Evolutionary conservation across 2,329 filamentous ascomycete species (phyloP).

Genomic region (Diaporthe ilicicola): DNA sequence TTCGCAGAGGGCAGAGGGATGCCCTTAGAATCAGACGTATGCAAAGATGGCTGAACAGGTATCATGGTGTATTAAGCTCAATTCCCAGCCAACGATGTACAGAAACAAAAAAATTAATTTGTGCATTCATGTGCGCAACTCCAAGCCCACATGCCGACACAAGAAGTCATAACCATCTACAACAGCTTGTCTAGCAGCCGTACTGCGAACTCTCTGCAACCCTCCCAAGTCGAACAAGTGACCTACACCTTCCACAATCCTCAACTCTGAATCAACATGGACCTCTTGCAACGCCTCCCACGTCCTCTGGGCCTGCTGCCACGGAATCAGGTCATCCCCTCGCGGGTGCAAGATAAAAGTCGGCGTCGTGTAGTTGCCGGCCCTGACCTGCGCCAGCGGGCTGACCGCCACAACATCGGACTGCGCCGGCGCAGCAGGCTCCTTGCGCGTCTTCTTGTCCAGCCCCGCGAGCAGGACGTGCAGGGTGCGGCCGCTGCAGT

Average conservation of each 20-base stretch:
- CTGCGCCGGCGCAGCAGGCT: conserved; percentile 27
- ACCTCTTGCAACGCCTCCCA: conserved; percentile 31
- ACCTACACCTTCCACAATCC: conserved; percentile 6
- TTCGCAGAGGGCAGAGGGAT: neutral
- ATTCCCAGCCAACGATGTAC: neutral
- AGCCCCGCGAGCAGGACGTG: conserved; percentile 40
- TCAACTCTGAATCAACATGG: neutral
- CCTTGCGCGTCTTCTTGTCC: neutral
- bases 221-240: conserved; percentile 26
- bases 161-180: neutral
- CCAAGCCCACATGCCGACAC: conserved; percentile 7
- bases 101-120: neutral
- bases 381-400: conserved; percentile 43
- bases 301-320: conserved; percentile 39
- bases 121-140: neutral
- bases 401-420: conserved; percentile 37
- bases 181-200: neutral
- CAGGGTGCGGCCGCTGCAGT: conserved; percentile 41
- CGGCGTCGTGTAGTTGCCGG: conserved; percentile 42
- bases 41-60: neutral
- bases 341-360: conserved; percentile 45
- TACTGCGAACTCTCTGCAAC: neutral
- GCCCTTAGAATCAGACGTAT: neutral
- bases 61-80: neutral
- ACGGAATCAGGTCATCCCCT: conserved; percentile 46